These are phyloP conservation scores for Schizosaccharomyces cryophilus DNA, from an alignment of 805 yeast genomes.

Conservation along the genomic window DNA sequence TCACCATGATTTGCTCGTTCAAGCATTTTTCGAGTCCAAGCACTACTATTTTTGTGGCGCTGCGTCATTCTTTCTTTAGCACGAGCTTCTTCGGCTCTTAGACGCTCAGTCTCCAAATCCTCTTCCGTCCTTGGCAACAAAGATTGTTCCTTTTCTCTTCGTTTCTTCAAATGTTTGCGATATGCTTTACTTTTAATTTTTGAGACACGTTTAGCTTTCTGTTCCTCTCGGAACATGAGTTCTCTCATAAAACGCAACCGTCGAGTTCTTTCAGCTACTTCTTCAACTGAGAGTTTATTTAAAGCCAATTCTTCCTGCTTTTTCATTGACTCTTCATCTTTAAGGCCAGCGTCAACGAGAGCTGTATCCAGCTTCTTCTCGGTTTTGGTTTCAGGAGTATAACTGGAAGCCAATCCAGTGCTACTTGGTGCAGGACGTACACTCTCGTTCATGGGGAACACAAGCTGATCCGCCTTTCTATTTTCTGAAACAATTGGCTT, in stretches of 20 bases:
- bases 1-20: slow-evolving; percentile 31
- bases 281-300: slow-evolving; percentile 60
- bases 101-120: slow-evolving; percentile 24
- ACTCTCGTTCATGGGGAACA: slow-evolving; percentile 35
- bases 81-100: slow-evolving; percentile 47
- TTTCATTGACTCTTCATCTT: slow-evolving; percentile 52
- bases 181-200: slow-evolving; percentile 84
- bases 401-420: slow-evolving; percentile 27
- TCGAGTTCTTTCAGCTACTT: slow-evolving; percentile 45
- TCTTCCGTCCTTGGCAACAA: slow-evolving; percentile 31
- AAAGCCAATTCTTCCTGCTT: slow-evolving; percentile 69
- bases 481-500: slow-evolving; percentile 54
- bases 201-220: slow-evolving; percentile 70
- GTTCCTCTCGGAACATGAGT: slow-evolving; percentile 85
- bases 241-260: slow-evolving; percentile 85
- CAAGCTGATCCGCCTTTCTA: slow-evolving; percentile 62
- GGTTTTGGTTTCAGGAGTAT: slow-evolving; percentile 27
- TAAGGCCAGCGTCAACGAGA: slow-evolving; percentile 37
- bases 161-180: slow-evolving; percentile 68
- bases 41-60: slow-evolving; percentile 65
- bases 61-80: slow-evolving; percentile 84
- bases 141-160: slow-evolving; percentile 41
- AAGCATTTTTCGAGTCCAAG: slow-evolving; percentile 37
- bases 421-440: slow-evolving; percentile 14
- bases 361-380: slow-evolving; percentile 41